Conservation (phyloP, 495 filamentous ascomycete genomes). For the Trichoderma erinaceum region DNA sequence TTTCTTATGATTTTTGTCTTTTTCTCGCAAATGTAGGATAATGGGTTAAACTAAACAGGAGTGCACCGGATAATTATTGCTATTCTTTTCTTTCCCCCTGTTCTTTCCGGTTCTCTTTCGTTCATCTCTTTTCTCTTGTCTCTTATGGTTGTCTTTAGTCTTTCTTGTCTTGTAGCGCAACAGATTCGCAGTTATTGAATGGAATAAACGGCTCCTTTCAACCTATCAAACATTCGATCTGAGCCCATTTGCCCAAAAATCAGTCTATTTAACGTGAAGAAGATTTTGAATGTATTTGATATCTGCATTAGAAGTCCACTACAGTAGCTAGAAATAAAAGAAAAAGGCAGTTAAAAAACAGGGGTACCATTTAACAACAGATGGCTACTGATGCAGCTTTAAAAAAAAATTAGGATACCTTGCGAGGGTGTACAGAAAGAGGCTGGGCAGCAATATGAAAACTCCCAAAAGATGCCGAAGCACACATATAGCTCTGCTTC, state of each 20-base stretch:
- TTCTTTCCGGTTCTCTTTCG: neutral
- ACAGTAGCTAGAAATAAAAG: constrained; percentile 37
- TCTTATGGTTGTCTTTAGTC: neutral
- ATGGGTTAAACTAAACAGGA: neutral
- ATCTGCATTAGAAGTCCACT: constrained; percentile 52
- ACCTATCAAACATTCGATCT: neutral
- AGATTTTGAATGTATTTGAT: constrained; percentile 40
- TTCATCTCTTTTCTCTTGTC: neutral
- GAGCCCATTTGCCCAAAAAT: neutral
- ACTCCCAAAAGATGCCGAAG: neutral
- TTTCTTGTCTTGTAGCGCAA: too few species aligned
- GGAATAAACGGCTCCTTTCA: neutral
- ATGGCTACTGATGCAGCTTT: constrained; percentile 19
- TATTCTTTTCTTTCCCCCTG: neutral
- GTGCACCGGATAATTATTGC: neutral
- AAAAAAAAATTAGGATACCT: constrained; percentile 16
- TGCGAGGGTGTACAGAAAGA: constrained; percentile 13
- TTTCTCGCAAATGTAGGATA: constrained; percentile 30
- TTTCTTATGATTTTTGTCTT: constrained; percentile 28
- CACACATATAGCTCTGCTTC: neutral
- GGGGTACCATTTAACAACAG: constrained; percentile 18
- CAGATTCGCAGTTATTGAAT: neutral
- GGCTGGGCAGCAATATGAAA: neutral
- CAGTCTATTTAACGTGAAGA: constrained; percentile 18
- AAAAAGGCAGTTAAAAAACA: constrained; percentile 28